Evolutionary conservation across 352 stramenopile species (phyloP), one percentile per base, ranked within the genome.

Genomic region (Phytopythium helicoides): DNA sequence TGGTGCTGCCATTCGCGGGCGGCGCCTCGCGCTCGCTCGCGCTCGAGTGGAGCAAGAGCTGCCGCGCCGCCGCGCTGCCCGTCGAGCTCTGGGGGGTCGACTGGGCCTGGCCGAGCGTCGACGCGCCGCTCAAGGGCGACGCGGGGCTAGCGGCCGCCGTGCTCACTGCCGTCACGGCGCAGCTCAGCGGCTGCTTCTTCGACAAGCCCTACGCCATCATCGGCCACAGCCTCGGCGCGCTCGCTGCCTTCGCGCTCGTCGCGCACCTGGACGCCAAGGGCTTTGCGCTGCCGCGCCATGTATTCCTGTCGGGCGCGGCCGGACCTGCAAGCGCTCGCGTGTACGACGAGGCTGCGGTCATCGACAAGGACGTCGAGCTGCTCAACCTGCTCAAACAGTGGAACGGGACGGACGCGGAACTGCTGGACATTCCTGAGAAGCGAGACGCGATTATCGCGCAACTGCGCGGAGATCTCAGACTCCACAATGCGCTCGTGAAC

Each of bases 151-250:
- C 54, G 34, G 56, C 64, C 19, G 67, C 67, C 53, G 52, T 80
- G 16, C 47, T 72, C 38, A 65, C 66, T 11, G 70, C 64, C 12
- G 63, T 85, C 39, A 69, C 68, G 44, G 54, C 57, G 44, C 46
- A 72, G 52, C 62, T 89, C 18, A 62, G 48, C 47, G 57, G 56
- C 44, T 65, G 68, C 36, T 91, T 91, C 62, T 89, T 91, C 49
- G 76, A 84, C 57, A 91, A 91, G 57, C 77, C 69, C 0, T 91
- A 84, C 53, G 75, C 84, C 33, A 47, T 91, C 23, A 35, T 83
- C 22, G 81, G 81, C 47, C 81, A 91, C 62, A 87, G 75, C 56
- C 62, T 91, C 11, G 81, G 81, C n/a, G 77, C 81, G 34, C 55
- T 87, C 21, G 61, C 72, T 37, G 74, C 73, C 36, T 59, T 91